Percentiles rank a stretch among this genome's conserved stretches.
Evolutionary conservation across 2,329 filamentous ascomycete species (phyloP).

Genomic region (Stagonosporopsis cucurbitacearum): DNA sequence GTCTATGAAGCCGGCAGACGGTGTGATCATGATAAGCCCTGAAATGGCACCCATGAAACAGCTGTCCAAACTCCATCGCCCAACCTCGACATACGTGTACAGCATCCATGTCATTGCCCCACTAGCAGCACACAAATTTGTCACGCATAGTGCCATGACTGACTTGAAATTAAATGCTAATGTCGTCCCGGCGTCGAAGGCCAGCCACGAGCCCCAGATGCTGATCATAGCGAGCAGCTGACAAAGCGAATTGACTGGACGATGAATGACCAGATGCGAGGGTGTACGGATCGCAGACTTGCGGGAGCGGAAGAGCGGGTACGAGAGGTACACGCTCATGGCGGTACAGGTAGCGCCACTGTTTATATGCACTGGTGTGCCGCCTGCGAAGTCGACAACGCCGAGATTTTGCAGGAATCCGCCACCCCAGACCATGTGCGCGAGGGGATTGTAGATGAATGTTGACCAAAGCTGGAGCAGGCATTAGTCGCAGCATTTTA

Average conservation of each 20-base stretch:
- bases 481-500: neutral
- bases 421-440: constrained; percentile 59
- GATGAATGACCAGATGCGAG: constrained; percentile 55
- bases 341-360: constrained; percentile 53
- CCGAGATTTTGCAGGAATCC: constrained; percentile 54
- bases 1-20: constrained; percentile 58
- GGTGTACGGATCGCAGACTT: constrained; percentile 55
- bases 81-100: constrained; percentile 54
- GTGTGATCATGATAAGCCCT: constrained; percentile 61
- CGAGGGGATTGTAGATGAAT: constrained; percentile 56
- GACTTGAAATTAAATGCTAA: constrained; percentile 59
- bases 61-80: constrained; percentile 57
- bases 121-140: constrained; percentile 57
- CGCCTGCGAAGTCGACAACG: constrained; percentile 57
- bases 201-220: constrained; percentile 61
- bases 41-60: constrained; percentile 62
- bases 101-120: constrained; percentile 57
- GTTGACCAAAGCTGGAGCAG: constrained; percentile 57
- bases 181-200: constrained; percentile 59
- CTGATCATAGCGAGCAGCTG: constrained; percentile 58
- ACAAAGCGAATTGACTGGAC: constrained; percentile 57
- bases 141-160: constrained; percentile 58
- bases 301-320: constrained; percentile 57
- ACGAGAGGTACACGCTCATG: constrained; percentile 59
- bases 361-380: constrained; percentile 48